Percentiles rank a stretch among this genome's conserved stretches.
These are phyloP conservation scores for Epicoccum sorghinum DNA, from an alignment of 2,329 filamentous ascomycete species.

Conservation along the genomic window DNA sequence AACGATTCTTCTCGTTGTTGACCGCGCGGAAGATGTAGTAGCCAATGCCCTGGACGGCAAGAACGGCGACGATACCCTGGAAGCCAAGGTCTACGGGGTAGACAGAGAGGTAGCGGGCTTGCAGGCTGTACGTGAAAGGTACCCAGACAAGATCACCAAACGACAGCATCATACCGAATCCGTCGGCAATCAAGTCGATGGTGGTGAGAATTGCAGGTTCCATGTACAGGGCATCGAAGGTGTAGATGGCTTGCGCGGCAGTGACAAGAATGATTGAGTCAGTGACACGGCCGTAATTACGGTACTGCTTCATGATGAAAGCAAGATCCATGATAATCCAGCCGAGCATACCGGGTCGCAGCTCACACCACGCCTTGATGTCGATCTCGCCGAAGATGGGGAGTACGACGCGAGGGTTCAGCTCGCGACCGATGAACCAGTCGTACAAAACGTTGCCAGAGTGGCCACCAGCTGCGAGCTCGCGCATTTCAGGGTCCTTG, in stretches of 20 bases:
- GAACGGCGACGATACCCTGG: conserved; percentile 67
- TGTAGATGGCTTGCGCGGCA: conserved; percentile 78
- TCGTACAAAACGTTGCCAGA: conserved; percentile 89
- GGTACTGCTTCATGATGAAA: conserved; percentile 87
- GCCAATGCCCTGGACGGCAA: conserved; percentile 72
- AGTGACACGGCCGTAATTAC: conserved; percentile 79
- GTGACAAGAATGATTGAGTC: conserved; percentile 85
- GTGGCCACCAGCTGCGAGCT: conserved; percentile 81
- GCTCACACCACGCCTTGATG: conserved; percentile 87
- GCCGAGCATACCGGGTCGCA: conserved; percentile 88
- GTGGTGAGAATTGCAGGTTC: conserved; percentile 89
- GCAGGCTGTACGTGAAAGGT: conserved; percentile 85
- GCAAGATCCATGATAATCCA: conserved; percentile 87
- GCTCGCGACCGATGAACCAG: conserved; percentile 94
- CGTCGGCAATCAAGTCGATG: conserved; percentile 91
- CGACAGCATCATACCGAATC: conserved; percentile 92
- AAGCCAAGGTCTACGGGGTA: conserved; percentile 82
- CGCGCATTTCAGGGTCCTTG: conserved; percentile 73
- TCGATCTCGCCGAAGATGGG: conserved; percentile 85
- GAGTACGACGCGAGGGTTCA: conserved; percentile 83
- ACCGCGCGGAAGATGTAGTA: conserved; percentile 92
- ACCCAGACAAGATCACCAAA: conserved; percentile 95
- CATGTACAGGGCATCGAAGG: conserved; percentile 84
- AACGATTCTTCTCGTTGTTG: conserved; percentile 94
- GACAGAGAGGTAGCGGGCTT: conserved; percentile 81